Evolutionary conservation across 1,139 yeast species (phyloP).

Genomic region (Candida sanyaensis): DNA sequence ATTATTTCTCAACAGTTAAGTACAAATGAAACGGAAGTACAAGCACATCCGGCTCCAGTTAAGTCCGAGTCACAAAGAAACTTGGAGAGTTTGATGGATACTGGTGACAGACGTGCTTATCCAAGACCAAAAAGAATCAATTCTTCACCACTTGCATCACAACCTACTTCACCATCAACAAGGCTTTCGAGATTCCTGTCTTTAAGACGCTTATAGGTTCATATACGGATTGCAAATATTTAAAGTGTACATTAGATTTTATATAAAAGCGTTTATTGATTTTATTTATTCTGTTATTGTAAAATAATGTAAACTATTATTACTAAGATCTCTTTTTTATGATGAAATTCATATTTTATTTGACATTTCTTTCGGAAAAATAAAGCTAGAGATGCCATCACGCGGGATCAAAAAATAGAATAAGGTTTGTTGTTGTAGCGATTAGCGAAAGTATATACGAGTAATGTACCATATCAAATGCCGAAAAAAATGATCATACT

Average conservation of each 20-base stretch:
- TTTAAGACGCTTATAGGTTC: slow-evolving; percentile 6
- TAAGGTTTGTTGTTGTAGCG: no score
- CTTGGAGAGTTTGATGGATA: slow-evolving; percentile 16
- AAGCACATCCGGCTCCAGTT: slow-evolving; percentile 3
- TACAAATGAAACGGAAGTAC: not conserved
- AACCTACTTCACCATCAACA: slow-evolving; percentile 6
- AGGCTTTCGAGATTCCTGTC: slow-evolving; percentile 13
- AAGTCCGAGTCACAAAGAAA: slow-evolving; percentile 15
- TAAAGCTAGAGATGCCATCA: no score
- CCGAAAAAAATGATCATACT: no score
- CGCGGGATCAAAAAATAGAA: no score
- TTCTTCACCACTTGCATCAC: slow-evolving; percentile 6
- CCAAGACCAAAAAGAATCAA: slow-evolving; percentile 16
- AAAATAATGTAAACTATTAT: no score
- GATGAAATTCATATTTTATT: no score
- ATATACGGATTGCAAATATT: not conserved
- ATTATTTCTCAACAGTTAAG: slow-evolving; percentile 10
- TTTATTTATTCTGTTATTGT: no score
- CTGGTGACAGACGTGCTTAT: slow-evolving; percentile 18
- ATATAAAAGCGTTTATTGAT: no score
- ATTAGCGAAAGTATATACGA: no score
- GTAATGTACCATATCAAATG: no score
- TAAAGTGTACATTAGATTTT: not conserved
- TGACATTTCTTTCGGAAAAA: no score
- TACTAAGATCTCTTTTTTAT: no score